Conservation (phyloP, 2,329 filamentous ascomycete species). For the Orbilia ellipsospora region DNA sequence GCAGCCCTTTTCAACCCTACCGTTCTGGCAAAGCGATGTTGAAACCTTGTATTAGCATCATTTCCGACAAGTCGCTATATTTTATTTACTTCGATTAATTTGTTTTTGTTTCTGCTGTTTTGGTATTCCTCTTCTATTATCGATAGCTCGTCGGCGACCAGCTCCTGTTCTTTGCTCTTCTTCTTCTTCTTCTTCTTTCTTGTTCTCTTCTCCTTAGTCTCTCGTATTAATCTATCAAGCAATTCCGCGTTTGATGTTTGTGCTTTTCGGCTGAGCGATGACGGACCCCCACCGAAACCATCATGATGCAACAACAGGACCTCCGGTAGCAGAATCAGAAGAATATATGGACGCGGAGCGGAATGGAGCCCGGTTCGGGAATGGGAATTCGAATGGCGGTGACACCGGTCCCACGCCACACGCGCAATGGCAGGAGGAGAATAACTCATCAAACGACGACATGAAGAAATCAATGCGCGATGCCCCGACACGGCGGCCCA, state of each 20-base stretch:
- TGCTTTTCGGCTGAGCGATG: conserved; percentile 39
- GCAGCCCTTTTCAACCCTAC: conserved; percentile 17
- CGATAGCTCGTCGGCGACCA: conserved; percentile 10
- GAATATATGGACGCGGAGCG: conserved; percentile 30
- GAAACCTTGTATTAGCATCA: conserved; percentile 31
- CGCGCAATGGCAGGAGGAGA: conserved; percentile 27
- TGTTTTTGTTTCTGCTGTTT: conserved; percentile 3
- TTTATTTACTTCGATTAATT: conserved; percentile 15
- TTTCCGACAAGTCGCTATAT: conserved; percentile 23
- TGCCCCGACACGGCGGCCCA: conserved; percentile 22
- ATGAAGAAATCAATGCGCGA: conserved; percentile 43
- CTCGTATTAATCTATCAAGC: not conserved
- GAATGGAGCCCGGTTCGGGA: conserved; percentile 42
- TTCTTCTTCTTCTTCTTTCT: not conserved
- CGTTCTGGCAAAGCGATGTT: conserved; percentile 29
- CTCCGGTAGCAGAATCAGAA: conserved; percentile 46
- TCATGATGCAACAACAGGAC: conserved; percentile 33
- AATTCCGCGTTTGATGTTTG: not conserved
- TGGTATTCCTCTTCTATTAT: conserved; percentile 5
- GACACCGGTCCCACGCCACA: not conserved
- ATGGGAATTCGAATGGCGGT: conserved; percentile 41
- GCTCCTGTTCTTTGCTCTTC: not conserved
- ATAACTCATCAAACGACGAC: conserved; percentile 49
- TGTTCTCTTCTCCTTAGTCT: not conserved
- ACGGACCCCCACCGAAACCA: conserved; percentile 35